Conservation (phyloP, 169 alveolate species). For the Babesia gibsoni region DNA sequence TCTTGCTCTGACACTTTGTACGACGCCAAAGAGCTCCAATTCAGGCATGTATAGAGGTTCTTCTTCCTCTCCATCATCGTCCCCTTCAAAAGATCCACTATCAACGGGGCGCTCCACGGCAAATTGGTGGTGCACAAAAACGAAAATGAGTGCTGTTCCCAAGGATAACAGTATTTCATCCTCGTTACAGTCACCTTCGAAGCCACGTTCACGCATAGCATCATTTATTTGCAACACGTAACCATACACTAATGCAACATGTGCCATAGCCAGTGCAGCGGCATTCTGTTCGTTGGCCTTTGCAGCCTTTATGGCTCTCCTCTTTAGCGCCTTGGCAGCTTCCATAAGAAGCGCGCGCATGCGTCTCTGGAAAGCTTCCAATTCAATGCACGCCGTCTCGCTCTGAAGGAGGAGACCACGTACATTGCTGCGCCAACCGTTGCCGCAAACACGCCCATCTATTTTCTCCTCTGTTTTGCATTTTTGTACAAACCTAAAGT, state of each 20-base stretch:
- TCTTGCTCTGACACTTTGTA: constrained; percentile 35
- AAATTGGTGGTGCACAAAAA: constrained; percentile 62
- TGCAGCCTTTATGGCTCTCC: constrained; percentile 56
- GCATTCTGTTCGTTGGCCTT: constrained; percentile 56
- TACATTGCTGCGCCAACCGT: constrained; percentile 40
- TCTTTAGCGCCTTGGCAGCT: constrained; percentile 43
- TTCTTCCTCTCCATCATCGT: constrained; percentile 26
- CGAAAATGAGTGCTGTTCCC: constrained; percentile 44
- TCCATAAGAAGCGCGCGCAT: constrained; percentile 38
- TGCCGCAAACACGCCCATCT: constrained; percentile 7
- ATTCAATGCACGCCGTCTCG: constrained; percentile 26
- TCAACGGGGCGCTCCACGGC: constrained; percentile 30
- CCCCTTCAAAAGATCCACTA: not conserved
- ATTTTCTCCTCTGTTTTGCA: not conserved
- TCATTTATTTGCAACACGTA: constrained; percentile 25
- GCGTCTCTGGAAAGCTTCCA: constrained; percentile 42
- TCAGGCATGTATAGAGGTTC: constrained; percentile 65
- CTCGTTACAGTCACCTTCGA: not conserved
- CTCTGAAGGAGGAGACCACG: constrained; percentile 13
- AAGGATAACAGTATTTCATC: constrained; percentile 25
- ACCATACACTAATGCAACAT: constrained; percentile 49
- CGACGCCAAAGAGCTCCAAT: constrained; percentile 47
- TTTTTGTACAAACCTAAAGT: constrained; percentile 12
- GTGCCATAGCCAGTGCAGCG: constrained; percentile 62
- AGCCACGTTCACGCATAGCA: not conserved